Evolutionary conservation across 2,329 filamentous ascomycete species (phyloP).

Genomic region (Fusarium newnesense): DNA sequence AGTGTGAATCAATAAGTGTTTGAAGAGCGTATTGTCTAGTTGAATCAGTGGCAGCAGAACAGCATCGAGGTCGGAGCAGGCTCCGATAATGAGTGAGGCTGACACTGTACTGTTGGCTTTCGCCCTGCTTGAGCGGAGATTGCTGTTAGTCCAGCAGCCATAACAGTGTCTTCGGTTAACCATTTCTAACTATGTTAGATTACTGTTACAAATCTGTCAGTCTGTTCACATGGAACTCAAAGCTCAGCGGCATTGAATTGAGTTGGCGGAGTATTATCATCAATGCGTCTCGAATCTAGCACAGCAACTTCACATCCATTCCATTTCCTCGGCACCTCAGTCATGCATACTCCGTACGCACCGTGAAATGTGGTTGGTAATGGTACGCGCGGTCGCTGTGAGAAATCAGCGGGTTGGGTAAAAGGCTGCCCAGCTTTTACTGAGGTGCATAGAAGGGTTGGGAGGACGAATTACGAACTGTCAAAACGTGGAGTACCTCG

Average conservation of each 20-base stretch:
- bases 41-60: not conserved
- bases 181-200: not conserved
- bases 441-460: constrained; percentile 8
- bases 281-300: not conserved
- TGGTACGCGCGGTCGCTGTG: constrained; percentile 4
- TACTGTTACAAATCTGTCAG: not conserved
- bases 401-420: constrained; percentile 26
- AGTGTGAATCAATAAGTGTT: not conserved
- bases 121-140: constrained; percentile 3
- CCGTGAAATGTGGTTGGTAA: constrained; percentile 29
- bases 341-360: not conserved
- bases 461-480: constrained; percentile 17
- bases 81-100: constrained; percentile 17
- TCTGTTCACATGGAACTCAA: constrained; percentile 5
- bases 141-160: not conserved
- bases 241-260: constrained; percentile 10
- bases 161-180: not conserved
- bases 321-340: not conserved
- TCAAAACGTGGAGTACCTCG: constrained; percentile 24
- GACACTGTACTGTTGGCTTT: not conserved
- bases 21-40: not conserved
- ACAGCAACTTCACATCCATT: not conserved
- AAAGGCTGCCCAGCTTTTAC: constrained; percentile 19
- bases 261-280: not conserved
- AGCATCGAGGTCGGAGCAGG: constrained; percentile 1